A percentile compares a stretch with the other conserved stretches of the same genome.
These are phyloP conservation scores for Eragrostis tef DNA, from an alignment of 202 grass and related monocot species.

Conservation along the genomic window DNA sequence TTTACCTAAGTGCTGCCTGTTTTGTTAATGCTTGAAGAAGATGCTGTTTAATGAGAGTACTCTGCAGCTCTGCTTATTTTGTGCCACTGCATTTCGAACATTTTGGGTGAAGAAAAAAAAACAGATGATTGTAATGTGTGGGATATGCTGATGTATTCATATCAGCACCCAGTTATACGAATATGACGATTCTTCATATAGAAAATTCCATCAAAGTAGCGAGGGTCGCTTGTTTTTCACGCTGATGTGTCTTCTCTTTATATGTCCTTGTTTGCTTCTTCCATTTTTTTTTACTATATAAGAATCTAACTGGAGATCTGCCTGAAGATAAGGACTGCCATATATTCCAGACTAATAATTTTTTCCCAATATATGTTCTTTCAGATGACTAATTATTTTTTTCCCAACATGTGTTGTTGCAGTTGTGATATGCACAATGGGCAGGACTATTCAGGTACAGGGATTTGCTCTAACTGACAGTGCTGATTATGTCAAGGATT, in stretches of 20 bases:
- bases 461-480: conserved; percentile 57
- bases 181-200: not conserved
- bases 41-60: conserved; percentile 12
- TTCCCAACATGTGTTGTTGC: conserved; percentile 19
- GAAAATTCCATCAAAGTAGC: not conserved
- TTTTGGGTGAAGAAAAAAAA: not conserved
- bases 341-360: too few relatives aligned
- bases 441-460: conserved; percentile 60
- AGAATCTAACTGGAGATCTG: not conserved
- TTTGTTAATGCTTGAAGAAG: conserved; percentile 18
- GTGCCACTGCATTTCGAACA: conserved; percentile 7
- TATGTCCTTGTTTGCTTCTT: conserved; percentile 17
- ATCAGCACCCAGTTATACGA: not conserved
- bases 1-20: not conserved
- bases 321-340: too few relatives aligned
- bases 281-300: conserved; percentile 9
- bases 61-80: conserved; percentile 1
- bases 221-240: not conserved
- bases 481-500: conserved; percentile 52
- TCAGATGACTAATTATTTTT: conserved; percentile 17
- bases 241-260: not conserved
- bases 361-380: too few relatives aligned
- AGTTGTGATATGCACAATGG: conserved; percentile 65
- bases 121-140: conserved; percentile 22
- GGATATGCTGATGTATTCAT: conserved; percentile 2